Base-by-base conservation (phyloP, 495 filamentous ascomycete genomes). In the Hapsidospora chrysogenum region DNA sequence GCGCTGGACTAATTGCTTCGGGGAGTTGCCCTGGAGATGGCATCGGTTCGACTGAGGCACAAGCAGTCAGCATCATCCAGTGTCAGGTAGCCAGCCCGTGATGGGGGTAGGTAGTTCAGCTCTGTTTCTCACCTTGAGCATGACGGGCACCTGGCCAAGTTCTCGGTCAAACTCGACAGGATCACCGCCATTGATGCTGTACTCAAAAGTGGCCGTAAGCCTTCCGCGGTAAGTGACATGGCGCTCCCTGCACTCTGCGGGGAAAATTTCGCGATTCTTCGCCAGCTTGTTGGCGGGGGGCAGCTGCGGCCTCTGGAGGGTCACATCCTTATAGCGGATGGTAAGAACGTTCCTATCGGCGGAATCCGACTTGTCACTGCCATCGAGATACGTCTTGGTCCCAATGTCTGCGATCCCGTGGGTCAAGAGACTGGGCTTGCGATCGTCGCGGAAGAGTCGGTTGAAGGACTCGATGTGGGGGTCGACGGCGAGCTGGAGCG, bases 391-490 rank as follows among this genome's bases (percentile, higher is more conserved):
- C 2, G 69, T 69, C 58, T 85, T 89, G 40, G 75, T 81, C 37
- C 89, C 89, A 49, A 96, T 94, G 48, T 97, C 89, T 48, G 70
- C 70, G 36, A 95, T 45, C 9, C 70, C 84, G 16, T 76, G 72
- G 33, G 82, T 76, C 29, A 97, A 56, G 17, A 92, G 66, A 29
- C 76, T 72, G 29, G 65, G 57, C 43, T 69, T 66, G 42, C 60
- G 67, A 40, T 57, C 48, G 46, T 58, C 61, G 10, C 75, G 75
- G 47, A 94, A 85, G 26, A 94, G 61, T n/a, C 80, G 78, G 63
- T 97, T 92, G 73, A 95, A 96, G 7, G 89, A 87, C 42, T 94
- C 74, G 50, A 94, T 74, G 53, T 97, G 89, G 21, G 89, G 89
- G 39, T 76, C 65, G 40, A 94, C 73, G 2, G 87, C 81, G 27